Base-by-base conservation (phyloP, 1,284 basidiomycete genomes). In the Leccinum griseonigrum region DNA sequence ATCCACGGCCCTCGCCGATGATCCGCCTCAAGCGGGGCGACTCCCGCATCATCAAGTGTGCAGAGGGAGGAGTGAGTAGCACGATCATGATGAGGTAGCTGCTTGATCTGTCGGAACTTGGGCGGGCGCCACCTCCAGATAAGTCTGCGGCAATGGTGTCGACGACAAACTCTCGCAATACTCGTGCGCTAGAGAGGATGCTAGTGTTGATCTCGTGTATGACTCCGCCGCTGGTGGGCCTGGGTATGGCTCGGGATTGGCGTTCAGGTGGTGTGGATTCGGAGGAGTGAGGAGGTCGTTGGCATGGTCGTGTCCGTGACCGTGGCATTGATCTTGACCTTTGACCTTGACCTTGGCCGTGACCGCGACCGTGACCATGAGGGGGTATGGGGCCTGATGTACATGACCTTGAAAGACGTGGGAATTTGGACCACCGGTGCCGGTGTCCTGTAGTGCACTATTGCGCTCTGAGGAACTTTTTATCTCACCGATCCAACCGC, bases 1-100 rank as follows among this genome's bases (percentile, higher is more conserved):
- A 90, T 10, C 83, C 69, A 43, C 85, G 77, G 50, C 78, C 79
- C 62, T 81, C 82, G 31, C 81, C 83, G 36, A 87, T 71, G 48
- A 90, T 76, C 60, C 75, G 81, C 57, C 71, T 69, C 28, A 74
- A 56, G 22, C 56, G 48, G 1, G 59, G 62, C 0, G 69, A 61
- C 46, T 72, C 69, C 14, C 53, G 62, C 71, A 73, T 71, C 46
- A 70, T 70, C 60, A 55, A 54, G 48, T 62, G 68, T 38, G 69
- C 67, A 1, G 61, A 54, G 28, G n/a, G 10, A 4, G 61, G 61
- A 0, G 68, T 63, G 63, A 67, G 65, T 40, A 73, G 51, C 1
- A 57, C 29, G n/a, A 50, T 10, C 22, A 22, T 22, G 22, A 22
- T 22, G 4, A 61, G 65, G 2, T n/a, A 43, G 18, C 14, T 51